Base-by-base conservation (phyloP, 805 yeast genomes). In the Lipomyces orientalis region DNA sequence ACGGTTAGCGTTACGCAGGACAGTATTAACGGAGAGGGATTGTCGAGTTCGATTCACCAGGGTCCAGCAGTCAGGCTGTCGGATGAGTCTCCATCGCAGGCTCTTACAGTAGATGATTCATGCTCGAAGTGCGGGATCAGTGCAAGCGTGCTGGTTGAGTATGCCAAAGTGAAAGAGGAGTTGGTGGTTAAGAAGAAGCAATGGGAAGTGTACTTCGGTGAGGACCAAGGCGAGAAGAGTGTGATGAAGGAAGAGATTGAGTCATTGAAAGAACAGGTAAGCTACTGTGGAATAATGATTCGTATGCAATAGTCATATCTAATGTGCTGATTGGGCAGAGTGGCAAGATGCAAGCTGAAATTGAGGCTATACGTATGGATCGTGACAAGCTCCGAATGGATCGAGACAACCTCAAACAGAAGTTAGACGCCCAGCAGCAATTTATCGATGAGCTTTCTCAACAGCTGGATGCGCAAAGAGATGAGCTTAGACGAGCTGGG, bases 71-170 rank as follows among this genome's bases (percentile, higher is more conserved):
- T n/a, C 1, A 43, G 16, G 16, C 57, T n/a, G n/a, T 29, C 29
- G 33, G 9, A 16, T 54, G 7, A 5, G 7, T 29, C 35, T 19
- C 34, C 54, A 12, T 16, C 54, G n/a, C 29, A 14, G 25, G 12
- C 37, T 31, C 9, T 19, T 16, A 19, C 31, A n/a, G 35, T 39
- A 4, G 68, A 56, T 10, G 61, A 34, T 16, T 52, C 57, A 12
- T 68, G 71, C 35, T 43, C 59, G 19, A 59, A 65, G 19, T 68
- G 71, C 33, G 69, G 69, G 7, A 60, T 68, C 12, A 60, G 63
- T 19, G 68, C 71, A 4, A 52, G 62, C 12, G 37, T 62, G 10
- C 55, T 66, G 1, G 66, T 65, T 16, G 71, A 68, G 22, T 51
- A 57, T 39, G 52, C 69, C 3, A 65, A 62, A 22, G 62, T 59